A percentile compares a stretch with the other conserved stretches of the same genome.
Evolutionary conservation across 805 yeast species (phyloP).

Genomic region (Millerozyma miso): DNA sequence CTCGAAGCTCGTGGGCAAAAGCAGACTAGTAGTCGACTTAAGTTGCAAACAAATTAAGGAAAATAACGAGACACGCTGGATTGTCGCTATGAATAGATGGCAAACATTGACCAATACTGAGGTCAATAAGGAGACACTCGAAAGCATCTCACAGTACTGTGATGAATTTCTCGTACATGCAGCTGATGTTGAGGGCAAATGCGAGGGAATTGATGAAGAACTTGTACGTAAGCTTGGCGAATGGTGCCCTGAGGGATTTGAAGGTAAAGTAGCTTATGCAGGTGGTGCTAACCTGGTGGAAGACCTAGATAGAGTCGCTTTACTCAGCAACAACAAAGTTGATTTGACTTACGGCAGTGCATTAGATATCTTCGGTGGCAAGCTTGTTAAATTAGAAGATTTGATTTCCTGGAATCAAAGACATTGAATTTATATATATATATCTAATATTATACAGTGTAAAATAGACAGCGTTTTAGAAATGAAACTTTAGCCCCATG

Average conservation of each 20-base stretch:
- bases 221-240: constrained; percentile 68
- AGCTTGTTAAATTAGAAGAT: constrained; percentile 68
- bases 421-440: constrained; percentile 2
- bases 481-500: constrained; percentile 21
- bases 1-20: constrained; percentile 55
- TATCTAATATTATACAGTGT: constrained; percentile 2
- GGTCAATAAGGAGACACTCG: constrained; percentile 52
- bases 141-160: constrained; percentile 57
- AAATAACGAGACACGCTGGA: constrained; percentile 50
- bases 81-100: constrained; percentile 98
- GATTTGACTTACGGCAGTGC: constrained; percentile 94
- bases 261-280: constrained; percentile 83
- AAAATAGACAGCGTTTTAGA: constrained; percentile 2
- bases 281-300: constrained; percentile 84
- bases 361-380: constrained; percentile 92
- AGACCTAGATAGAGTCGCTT: constrained; percentile 65
- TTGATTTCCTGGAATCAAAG: constrained; percentile 66
- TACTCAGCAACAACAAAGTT: constrained; percentile 73
- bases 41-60: constrained; percentile 60
- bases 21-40: constrained; percentile 76
- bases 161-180: constrained; percentile 92
- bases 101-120: constrained; percentile 74
- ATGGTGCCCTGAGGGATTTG: constrained; percentile 60
- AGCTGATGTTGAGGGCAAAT: constrained; percentile 97
- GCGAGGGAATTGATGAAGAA: constrained; percentile 84